These are phyloP conservation scores for Nematocida parisii DNA, from an alignment of 371 early-diverging fungal genomes.

Conservation along the genomic window DNA sequence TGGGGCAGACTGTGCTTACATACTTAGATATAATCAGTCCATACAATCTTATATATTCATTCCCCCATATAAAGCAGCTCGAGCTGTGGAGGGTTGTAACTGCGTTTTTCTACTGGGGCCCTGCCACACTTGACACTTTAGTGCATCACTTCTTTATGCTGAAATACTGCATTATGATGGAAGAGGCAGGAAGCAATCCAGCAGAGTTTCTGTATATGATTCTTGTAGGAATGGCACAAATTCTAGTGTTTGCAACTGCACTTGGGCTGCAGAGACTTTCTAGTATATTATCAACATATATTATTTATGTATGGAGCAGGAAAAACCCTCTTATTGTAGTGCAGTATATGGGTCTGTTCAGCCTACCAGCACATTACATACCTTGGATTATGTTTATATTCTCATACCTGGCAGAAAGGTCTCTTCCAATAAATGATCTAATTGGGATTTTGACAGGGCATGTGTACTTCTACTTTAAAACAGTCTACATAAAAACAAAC, in stretches of 20 bases:
- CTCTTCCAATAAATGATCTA: conserved; percentile 64
- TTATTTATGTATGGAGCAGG: conserved; percentile 71
- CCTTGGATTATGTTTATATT: conserved; percentile 70
- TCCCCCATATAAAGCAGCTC: conserved; percentile 61
- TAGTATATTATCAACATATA: conserved; percentile 64
- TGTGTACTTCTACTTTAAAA: conserved; percentile 67
- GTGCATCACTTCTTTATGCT: conserved; percentile 69
- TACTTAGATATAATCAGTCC: conserved; percentile 62
- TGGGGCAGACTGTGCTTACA: conserved; percentile 50
- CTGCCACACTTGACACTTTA: conserved; percentile 61
- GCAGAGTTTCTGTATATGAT: conserved; percentile 70
- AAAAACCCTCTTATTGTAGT: conserved; percentile 68
- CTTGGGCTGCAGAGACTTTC: conserved; percentile 61
- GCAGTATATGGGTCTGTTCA: conserved; percentile 68
- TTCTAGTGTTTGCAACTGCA: conserved; percentile 56
- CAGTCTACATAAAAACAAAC: conserved; percentile 64
- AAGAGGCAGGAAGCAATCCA: conserved; percentile 61
- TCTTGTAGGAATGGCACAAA: conserved; percentile 41
- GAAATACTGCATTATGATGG: conserved; percentile 70
- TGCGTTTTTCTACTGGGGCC: conserved; percentile 69
- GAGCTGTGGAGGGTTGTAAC: conserved; percentile 67
- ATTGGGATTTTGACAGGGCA: conserved; percentile 70
- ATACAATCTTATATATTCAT: conserved; percentile 60
- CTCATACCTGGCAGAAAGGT: conserved; percentile 60
- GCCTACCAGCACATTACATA: conserved; percentile 69